phyloP scores from a whole-genome alignment of 108 stramenopile species.

The Schizochytrium sp. region DNA sequence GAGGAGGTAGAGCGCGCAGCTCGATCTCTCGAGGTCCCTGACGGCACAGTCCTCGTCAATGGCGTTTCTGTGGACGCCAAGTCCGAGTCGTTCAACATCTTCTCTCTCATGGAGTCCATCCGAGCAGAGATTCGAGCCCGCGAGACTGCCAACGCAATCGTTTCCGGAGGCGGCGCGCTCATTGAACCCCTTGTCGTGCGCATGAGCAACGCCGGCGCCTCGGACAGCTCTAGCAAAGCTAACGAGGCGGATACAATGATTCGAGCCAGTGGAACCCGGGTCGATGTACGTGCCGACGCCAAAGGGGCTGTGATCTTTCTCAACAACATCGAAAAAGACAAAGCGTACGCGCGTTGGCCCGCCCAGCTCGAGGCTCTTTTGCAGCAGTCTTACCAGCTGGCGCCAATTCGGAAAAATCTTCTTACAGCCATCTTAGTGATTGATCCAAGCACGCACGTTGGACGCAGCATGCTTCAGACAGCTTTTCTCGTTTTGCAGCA shows the following conservation, averaged over 20 bases:
- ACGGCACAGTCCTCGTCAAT: constrained; percentile 34
- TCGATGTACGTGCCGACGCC: constrained; percentile 24
- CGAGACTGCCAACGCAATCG: neutral
- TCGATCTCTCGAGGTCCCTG: neutral
- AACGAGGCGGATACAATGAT: neutral
- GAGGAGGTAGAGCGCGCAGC: neutral
- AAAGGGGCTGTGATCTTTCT: constrained; percentile 31
- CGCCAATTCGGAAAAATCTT: constrained; percentile 34
- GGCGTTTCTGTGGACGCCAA: constrained; percentile 25
- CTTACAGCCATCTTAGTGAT: constrained; percentile 36
- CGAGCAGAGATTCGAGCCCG: constrained; percentile 25
- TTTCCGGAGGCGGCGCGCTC: neutral
- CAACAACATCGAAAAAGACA: constrained; percentile 52
- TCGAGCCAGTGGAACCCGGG: neutral
- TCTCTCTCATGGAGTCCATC: constrained; percentile 26
- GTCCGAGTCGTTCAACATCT: constrained; percentile 37
- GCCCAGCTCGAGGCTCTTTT: constrained; percentile 20
- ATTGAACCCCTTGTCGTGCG: neutral
- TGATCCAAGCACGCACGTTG: constrained; percentile 23
- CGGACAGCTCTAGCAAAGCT: neutral
- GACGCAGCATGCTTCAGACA: constrained; percentile 8
- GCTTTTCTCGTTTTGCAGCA: constrained; percentile 24
- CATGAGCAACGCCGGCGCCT: neutral
- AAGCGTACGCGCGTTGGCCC: constrained; percentile 32
- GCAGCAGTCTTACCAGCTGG: constrained; percentile 38